Conservation (phyloP, 2,329 filamentous ascomycete genomes). For the Ophiocordyceps camponoti-rufipedis region DNA sequence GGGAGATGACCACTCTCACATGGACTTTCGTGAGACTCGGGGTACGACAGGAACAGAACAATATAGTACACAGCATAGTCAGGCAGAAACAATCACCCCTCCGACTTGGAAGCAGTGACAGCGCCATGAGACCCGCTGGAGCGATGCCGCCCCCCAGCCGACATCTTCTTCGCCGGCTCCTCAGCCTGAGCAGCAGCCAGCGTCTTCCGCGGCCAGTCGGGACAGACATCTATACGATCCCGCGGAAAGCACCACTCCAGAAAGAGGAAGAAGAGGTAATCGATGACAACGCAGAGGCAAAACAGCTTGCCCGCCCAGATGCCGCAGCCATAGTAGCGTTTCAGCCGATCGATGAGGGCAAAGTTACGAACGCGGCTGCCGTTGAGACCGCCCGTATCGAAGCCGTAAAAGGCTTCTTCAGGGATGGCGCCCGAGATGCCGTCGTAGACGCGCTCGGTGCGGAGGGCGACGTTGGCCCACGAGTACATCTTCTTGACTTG, state of each 20-base stretch:
- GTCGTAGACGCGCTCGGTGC: conserved; percentile 89
- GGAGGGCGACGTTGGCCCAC: conserved; percentile 86
- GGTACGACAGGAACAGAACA: too few relatives aligned
- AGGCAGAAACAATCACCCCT: conserved; percentile 3
- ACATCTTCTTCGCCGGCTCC: conserved; percentile 13
- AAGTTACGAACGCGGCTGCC: conserved; percentile 66
- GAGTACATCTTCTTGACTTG: conserved; percentile 98
- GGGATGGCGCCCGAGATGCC: conserved; percentile 75
- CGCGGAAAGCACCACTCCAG: conserved; percentile 77
- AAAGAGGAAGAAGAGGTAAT: conserved; percentile 79
- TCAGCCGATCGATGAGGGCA: conserved; percentile 82
- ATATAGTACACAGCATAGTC: too few relatives aligned
- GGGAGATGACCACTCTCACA: too few relatives aligned
- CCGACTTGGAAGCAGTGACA: conserved; percentile 6
- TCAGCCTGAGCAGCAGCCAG: conserved; percentile 5
- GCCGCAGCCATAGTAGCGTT: conserved; percentile 93
- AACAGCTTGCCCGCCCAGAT: conserved; percentile 98
- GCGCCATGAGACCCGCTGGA: conserved; percentile 14
- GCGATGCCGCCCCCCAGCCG: conserved; percentile 9
- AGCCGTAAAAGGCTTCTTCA: conserved; percentile 77
- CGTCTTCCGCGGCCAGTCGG: conserved; percentile 75
- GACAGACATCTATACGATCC: conserved; percentile 71
- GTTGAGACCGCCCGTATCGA: conserved; percentile 51
- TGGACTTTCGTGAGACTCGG: too few relatives aligned
- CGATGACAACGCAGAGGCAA: conserved; percentile 82